Percentiles rank a stretch among this genome's conserved stretches.
Conservation (phyloP, 345 rosid genomes). For the Clausena lansium region DNA sequence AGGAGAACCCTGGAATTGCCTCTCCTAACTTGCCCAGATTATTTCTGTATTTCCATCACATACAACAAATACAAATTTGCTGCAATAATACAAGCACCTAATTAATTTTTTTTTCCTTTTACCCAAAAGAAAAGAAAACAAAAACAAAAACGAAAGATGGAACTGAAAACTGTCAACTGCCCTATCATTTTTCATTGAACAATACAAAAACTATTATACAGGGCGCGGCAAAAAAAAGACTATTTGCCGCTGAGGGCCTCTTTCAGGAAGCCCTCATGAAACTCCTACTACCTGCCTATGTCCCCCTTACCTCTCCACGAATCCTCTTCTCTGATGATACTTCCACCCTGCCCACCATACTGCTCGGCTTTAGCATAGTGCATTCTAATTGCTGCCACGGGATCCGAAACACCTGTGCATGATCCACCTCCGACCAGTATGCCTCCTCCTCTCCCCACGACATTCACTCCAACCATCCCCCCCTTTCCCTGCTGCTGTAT, state of each 20-base stretch:
- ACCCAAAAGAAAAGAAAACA: neutral
- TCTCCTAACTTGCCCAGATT: constrained; percentile 32
- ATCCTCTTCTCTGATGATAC: constrained; percentile 47
- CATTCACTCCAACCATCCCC: constrained; percentile 47
- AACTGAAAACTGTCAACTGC: constrained; percentile 31
- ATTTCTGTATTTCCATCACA: constrained; percentile 51
- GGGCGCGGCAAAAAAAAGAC: constrained; percentile 26
- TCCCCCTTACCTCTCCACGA: constrained; percentile 60
- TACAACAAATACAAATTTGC: constrained; percentile 52
- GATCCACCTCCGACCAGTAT: constrained; percentile 39
- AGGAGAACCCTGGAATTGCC: neutral
- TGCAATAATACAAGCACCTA: constrained; percentile 43
- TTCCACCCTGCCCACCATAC: constrained; percentile 41
- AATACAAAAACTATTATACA: constrained; percentile 60
- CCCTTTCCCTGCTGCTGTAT: constrained; percentile 51
- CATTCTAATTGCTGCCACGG: constrained; percentile 60
- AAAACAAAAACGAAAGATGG: neutral
- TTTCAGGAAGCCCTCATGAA: constrained; percentile 22
- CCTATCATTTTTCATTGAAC: constrained; percentile 37
- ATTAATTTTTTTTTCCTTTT: constrained; percentile 1
- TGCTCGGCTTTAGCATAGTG: constrained; percentile 53
- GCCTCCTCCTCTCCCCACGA: constrained; percentile 43
- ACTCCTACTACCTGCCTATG: constrained; percentile 53
- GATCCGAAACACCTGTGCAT: constrained; percentile 50
- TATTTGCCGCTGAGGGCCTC: constrained; percentile 20